Base-by-base conservation (phyloP, 108 stramenopile species). In the Pseudonitzschia delicatissima region DNA sequence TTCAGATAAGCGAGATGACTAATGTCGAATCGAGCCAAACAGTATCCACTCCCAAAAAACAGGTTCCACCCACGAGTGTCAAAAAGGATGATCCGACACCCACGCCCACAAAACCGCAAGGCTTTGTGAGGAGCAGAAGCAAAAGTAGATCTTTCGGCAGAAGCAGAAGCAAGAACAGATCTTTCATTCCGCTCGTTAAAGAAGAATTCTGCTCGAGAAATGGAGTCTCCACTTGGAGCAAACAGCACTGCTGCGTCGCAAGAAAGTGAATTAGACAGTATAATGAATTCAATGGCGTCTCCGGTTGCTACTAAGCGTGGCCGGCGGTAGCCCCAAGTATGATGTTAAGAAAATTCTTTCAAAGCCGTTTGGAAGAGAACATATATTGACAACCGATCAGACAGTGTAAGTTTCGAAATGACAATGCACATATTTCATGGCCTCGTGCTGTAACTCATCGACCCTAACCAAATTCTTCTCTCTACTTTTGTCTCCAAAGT, bases 301-400 rank as follows among this genome's bases (percentile, higher is more conserved):
- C 49, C n/a, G 32, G 28, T 12, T 17, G 48, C 9, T n/a, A 33
- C 55, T 6, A 25, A 50, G 49, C 49, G 13, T 5, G 18, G 23
- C 49, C 6, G 6, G 8, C n/a, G 9, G 49, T 18, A 5, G 21
- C 9, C 45, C 15, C 13, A 21, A 7, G 20, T n/a, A 21, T 29
- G 53, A 55, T 29, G 53, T 55, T 18, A 40, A 40, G 11, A 61
- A 61, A 42, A 42, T 61, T 23, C 37, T 61, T 4, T 61, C 60
- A 4, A 37, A 42, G 18, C 60, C 60, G 6, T 61, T 61, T 36
- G 60, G 60, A 18, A 61, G 60, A 21, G 60, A 61, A 36, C 60
- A 61, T 35, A 61, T 61, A 40, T 37, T 61, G 26, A 61, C 21
- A 23, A 61, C 39, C 12, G 60, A 61, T 6, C 60, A 61, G 12